Conservation (phyloP, 129 eudicot species). For the Flaveria robusta region DNA sequence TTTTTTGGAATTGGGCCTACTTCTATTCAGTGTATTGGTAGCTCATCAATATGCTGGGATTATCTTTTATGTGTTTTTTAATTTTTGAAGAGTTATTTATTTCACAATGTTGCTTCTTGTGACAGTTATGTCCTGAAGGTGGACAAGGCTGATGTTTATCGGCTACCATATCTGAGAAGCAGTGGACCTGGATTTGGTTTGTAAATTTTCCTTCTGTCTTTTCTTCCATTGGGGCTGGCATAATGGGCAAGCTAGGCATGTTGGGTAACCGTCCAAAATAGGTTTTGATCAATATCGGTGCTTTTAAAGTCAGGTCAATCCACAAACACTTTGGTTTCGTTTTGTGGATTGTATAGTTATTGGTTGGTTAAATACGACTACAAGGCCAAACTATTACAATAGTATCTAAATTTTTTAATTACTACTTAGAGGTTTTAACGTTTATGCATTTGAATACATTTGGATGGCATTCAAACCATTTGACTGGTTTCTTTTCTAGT, state of each 20-base stretch:
- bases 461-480: neutral
- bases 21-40: neutral
- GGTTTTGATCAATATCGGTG: neutral
- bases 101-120: conserved; percentile 29
- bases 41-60: conserved; percentile 3
- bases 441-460: neutral
- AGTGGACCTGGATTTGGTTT: conserved; percentile 98
- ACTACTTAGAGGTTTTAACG: neutral
- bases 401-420: neutral
- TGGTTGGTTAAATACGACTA: neutral
- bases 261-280: neutral
- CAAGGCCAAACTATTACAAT: neutral
- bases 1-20: neutral
- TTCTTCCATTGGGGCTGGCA: conserved; percentile 2
- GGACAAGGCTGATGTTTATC: conserved; percentile 97
- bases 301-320: neutral
- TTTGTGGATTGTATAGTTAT: neutral
- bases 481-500: neutral
- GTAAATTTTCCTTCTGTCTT: conserved; percentile 34
- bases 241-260: neutral
- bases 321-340: neutral
- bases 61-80: neutral
- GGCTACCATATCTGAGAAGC: conserved; percentile 89
- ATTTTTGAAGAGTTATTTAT: conserved; percentile 18
- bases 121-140: conserved; percentile 88